Base-by-base conservation (phyloP, 1,139 yeast genomes). In the Lodderomyces jiufengensis region DNA sequence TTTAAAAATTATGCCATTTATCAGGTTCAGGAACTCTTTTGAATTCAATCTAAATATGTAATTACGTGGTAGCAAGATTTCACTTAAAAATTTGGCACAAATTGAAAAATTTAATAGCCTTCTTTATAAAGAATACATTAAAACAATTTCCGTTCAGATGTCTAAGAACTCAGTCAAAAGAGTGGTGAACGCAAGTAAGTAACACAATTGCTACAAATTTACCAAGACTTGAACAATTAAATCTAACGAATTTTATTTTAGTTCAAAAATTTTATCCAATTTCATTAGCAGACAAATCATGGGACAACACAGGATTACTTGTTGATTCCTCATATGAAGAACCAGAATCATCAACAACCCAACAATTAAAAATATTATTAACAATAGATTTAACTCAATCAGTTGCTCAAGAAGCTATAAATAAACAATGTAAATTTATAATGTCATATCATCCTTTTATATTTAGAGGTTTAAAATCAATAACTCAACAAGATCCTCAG, bases 391-490 rank as follows among this genome's bases (percentile, higher is more conserved):
- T 94, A 43, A 92, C 98, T 0, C 77, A 77, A 33, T 55, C 78
- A 0, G 99, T 94, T 0, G 92, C 84, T 3, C 81, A 81, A 5
- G 99, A 94, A 57, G 97, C 97, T 2, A 62, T 92, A 23, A 50
- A 52, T 2, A 50, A 64, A 4, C 61, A 73, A 1, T 50, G 71
- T 28, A 70, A 73, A 42, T 55, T 87, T 37, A 70, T 94, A 12
- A 61, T 94, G 54, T 95, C 97, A 0, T 94, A 94, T 57, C 98
- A 87, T 54, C 99, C 99, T 1, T 87, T 92, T 55, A 87, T 94
- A 31, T 94, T 94, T 69, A 68, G 84, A 21, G 95, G 95, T 0
- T 73, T 94, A 57, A 94, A 90, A 57, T 65, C 80, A n/a, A 74
- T 94, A 39, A 73, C 80, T 2, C 65, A 73, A 3, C 51, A 58